Evolutionary conservation across 1,284 basidiomycete species (phyloP).

Genomic region (Apiotrichum porosum): DNA sequence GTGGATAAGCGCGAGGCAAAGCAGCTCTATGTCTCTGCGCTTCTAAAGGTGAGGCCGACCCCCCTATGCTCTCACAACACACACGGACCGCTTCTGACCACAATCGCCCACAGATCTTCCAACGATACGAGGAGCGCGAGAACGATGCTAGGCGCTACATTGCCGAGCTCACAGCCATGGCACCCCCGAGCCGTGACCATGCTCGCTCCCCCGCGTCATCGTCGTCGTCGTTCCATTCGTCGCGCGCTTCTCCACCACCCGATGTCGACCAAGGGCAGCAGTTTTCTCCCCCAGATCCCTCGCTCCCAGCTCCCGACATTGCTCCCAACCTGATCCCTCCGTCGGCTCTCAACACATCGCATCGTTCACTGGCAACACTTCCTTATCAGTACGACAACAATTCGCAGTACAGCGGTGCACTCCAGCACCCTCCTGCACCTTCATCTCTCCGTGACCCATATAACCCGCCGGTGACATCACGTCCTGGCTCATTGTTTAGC

Average conservation of each 20-base stretch:
- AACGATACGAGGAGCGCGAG: constrained; percentile 57
- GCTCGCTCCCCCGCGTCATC: constrained; percentile 38
- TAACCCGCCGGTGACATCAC: not conserved
- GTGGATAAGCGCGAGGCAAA: constrained; percentile 75
- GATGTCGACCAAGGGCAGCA: constrained; percentile 5
- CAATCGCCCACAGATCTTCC: constrained; percentile 8
- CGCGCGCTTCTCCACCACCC: constrained; percentile 33
- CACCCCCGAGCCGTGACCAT: constrained; percentile 51
- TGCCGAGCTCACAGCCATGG: constrained; percentile 72
- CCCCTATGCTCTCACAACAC: not conserved
- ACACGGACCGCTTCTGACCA: no score
- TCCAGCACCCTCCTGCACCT: not conserved
- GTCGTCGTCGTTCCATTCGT: constrained; percentile 40
- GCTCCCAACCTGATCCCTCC: constrained; percentile 40
- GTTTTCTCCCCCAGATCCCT: constrained; percentile 38
- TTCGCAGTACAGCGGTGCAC: not conserved
- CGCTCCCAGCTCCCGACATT: constrained; percentile 40
- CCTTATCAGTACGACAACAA: constrained; percentile 4
- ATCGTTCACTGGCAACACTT: constrained; percentile 37
- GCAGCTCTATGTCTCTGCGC: constrained; percentile 79
- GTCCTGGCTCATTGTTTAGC: constrained; percentile 11
- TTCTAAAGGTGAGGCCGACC: constrained; percentile 62
- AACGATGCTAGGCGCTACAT: constrained; percentile 72
- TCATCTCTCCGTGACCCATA: not conserved
- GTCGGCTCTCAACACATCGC: constrained; percentile 32